Evolutionary conservation across 78 protist species (phyloP).

Genomic region (slime mould (Dictyostelium discoideum)): dicty_2.7 NC_007088.5:2907001-2907500

Average conservation of each 20-base stretch:
- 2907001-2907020: neutral
- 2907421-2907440: neutral
- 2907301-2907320: neutral
- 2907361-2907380: neutral
- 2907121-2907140: constrained; percentile 14
- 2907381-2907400: neutral
- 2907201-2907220: neutral
- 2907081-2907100: neutral
- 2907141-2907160: constrained; percentile 41
- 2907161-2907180: neutral
- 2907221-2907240: constrained; percentile 36
- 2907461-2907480: neutral
- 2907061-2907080: constrained; percentile 29
- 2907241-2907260: constrained; percentile 37
- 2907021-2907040: neutral
- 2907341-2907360: neutral
- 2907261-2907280: constrained; percentile 20
- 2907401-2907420: neutral
- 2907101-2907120: constrained; percentile 21
- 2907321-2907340: neutral
- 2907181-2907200: constrained; percentile 25
- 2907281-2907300: neutral
- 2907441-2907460: neutral
- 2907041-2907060: neutral
- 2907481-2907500: neutral